These are phyloP conservation scores for Hypericum androsaemum DNA, from an alignment of 345 rosid species.

Conservation along the genomic window DNA sequence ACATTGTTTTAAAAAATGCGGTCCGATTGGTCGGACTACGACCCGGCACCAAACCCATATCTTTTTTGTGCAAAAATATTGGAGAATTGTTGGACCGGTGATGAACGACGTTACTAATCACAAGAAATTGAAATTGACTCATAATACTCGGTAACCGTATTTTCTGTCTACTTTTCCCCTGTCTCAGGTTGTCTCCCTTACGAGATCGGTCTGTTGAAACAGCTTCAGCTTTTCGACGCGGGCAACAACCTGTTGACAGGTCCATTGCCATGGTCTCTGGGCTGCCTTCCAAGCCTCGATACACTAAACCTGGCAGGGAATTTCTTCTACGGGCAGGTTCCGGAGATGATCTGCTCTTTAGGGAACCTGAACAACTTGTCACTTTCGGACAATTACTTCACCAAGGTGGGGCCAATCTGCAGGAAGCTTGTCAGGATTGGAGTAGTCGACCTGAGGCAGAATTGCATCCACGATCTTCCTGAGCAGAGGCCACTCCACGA, in stretches of 20 bases:
- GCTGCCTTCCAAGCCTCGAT: slow-evolving; percentile 29
- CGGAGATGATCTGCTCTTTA: slow-evolving; percentile 28
- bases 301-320: slow-evolving; percentile 32
- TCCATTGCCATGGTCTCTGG: slow-evolving; percentile 34
- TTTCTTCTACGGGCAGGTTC: slow-evolving; percentile 28
- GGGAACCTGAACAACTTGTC: slow-evolving; percentile 22
- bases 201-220: slow-evolving; percentile 30
- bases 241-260: slow-evolving; percentile 33
- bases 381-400: slow-evolving; percentile 34
- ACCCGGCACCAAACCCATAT: too few relatives aligned
- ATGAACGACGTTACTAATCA: too few relatives aligned
- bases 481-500: slow-evolving; percentile 29
- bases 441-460: slow-evolving; percentile 26
- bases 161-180: too few relatives aligned
- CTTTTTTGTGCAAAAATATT: too few relatives aligned
- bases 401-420: slow-evolving; percentile 27
- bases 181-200: slow-evolving; percentile 29
- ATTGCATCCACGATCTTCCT: slow-evolving; percentile 29
- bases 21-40: too few relatives aligned
- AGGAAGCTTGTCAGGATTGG: slow-evolving; percentile 18
- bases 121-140: too few relatives aligned
- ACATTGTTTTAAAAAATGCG: too few relatives aligned
- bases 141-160: too few relatives aligned
- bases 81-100: too few relatives aligned
- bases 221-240: slow-evolving; percentile 28